phyloP scores from a whole-genome alignment of 768 basidiomycete species.

The Lentinula guzmanii region DNA sequence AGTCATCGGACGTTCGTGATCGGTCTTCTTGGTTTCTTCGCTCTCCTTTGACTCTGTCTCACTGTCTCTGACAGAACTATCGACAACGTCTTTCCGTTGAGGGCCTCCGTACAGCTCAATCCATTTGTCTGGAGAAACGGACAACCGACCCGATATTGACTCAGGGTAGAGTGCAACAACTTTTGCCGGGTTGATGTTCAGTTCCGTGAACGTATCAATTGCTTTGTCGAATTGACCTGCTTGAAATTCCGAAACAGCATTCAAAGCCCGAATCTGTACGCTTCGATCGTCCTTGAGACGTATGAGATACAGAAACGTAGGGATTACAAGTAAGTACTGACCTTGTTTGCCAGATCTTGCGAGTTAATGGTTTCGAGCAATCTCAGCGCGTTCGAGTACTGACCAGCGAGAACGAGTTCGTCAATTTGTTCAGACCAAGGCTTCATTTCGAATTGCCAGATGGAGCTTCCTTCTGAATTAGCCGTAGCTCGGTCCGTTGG shows the following conservation, averaged over 20 bases:
- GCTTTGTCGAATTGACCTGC: slow-evolving; percentile 66
- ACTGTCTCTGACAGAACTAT: slow-evolving; percentile 16
- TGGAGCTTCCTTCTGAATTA: slow-evolving; percentile 62
- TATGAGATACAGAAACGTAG: not conserved
- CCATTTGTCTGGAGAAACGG: slow-evolving; percentile 66
- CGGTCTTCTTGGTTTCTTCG: slow-evolving; percentile 9
- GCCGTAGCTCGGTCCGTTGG: slow-evolving; percentile 67
- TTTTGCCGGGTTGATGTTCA: slow-evolving; percentile 90
- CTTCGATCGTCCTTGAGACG: slow-evolving; percentile 43
- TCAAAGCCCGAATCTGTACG: slow-evolving; percentile 60
- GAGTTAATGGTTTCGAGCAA: slow-evolving; percentile 68
- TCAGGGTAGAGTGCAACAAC: slow-evolving; percentile 88
- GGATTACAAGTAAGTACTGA: slow-evolving; percentile 16
- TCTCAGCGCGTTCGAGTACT: slow-evolving; percentile 76
- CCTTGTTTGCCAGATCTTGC: slow-evolving; percentile 57
- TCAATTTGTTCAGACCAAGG: slow-evolving; percentile 81
- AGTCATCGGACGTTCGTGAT: slow-evolving; percentile 16
- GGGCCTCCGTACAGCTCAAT: slow-evolving; percentile 83
- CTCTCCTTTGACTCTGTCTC: slow-evolving; percentile 16
- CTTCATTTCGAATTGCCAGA: slow-evolving; percentile 73
- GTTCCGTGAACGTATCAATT: slow-evolving; percentile 80
- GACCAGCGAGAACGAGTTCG: slow-evolving; percentile 63
- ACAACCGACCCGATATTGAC: slow-evolving; percentile 70
- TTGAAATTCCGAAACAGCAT: slow-evolving; percentile 76
- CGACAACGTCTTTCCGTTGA: slow-evolving; percentile 15